A percentile compares a stretch with the other conserved stretches of the same genome.
Evolutionary conservation across 164 flowering plant species (phyloP).

Genomic region (Houttuynia cordata): DNA sequence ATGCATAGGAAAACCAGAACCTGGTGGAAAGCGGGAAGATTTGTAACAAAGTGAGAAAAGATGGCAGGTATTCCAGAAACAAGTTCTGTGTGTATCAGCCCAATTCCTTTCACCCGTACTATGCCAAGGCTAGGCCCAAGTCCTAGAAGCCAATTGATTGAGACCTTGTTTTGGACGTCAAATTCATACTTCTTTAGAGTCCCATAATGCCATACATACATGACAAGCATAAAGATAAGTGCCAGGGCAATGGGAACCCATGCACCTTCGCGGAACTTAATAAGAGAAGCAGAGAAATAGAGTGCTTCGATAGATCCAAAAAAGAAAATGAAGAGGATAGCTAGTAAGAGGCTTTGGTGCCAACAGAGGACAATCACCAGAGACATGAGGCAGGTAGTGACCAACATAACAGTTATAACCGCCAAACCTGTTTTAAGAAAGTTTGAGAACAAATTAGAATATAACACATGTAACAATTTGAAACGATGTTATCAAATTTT

Average conservation of each 20-base stretch:
- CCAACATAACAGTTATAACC: constrained; percentile 91
- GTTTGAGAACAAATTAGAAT: not conserved
- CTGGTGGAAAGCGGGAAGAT: constrained; percentile 94
- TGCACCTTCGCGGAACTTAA: constrained; percentile 88
- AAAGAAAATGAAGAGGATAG: constrained; percentile 56
- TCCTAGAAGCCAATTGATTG: constrained; percentile 78
- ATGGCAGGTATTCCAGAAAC: constrained; percentile 87
- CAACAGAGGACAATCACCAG: constrained; percentile 84
- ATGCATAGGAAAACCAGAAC: constrained; percentile 83
- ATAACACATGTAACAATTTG: no score
- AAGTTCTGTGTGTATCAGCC: constrained; percentile 86
- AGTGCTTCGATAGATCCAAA: constrained; percentile 85
- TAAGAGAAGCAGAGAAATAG: constrained; percentile 79
- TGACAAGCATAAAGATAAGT: constrained; percentile 42
- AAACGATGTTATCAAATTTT: no score
- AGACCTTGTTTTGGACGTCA: constrained; percentile 87
- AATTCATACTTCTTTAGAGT: constrained; percentile 62
- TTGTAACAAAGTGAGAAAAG: constrained; percentile 89
- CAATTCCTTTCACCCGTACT: constrained; percentile 81
- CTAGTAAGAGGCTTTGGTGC: constrained; percentile 55
- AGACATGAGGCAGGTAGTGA: constrained; percentile 93
- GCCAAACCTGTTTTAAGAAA: constrained; percentile 58
- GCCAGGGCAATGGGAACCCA: constrained; percentile 86
- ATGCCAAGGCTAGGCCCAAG: constrained; percentile 83
- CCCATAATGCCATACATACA: constrained; percentile 89